Percentiles rank a stretch among this genome's conserved stretches.
Conservation (phyloP, 176 grass and related monocot species). For the Hyparrhenia diplandra region DNA sequence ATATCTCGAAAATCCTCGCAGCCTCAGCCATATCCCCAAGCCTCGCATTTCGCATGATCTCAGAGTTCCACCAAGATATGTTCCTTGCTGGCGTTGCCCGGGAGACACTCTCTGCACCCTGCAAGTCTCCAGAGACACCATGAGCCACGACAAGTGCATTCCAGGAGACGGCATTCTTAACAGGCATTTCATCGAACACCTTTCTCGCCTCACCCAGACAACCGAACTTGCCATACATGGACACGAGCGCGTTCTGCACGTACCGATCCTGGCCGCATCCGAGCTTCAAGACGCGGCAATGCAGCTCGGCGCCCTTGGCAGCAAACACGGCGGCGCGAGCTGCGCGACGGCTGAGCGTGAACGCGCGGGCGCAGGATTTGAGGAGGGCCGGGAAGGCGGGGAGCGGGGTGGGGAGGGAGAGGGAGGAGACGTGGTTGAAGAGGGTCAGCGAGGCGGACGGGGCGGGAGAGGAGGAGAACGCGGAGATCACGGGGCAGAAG, state of each 20-base stretch:
- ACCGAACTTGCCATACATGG: conserved; percentile 53
- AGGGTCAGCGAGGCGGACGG: conserved; percentile 29
- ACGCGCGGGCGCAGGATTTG: conserved; percentile 63
- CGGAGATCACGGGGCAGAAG: conserved; percentile 43
- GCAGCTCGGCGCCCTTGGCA: conserved; percentile 46
- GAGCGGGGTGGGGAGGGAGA: conserved; percentile 27
- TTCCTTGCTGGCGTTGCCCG: conserved; percentile 39
- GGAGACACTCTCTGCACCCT: conserved; percentile 26
- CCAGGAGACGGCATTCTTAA: conserved; percentile 48
- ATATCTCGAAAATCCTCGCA: conserved; percentile 41
- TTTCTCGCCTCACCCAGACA: conserved; percentile 27
- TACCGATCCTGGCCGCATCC: conserved; percentile 26
- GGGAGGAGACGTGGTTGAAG: conserved; percentile 36
- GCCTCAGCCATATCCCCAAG: conserved; percentile 32
- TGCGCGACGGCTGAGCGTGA: neutral
- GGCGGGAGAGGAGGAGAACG: conserved; percentile 24
- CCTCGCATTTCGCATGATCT: conserved; percentile 49
- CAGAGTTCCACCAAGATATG: conserved; percentile 52
- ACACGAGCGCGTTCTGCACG: conserved; percentile 56
- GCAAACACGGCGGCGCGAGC: conserved; percentile 4
- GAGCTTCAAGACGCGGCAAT: conserved; percentile 36
- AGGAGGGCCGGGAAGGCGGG: conserved; percentile 59
- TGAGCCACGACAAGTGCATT: conserved; percentile 48
- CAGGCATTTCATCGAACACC: conserved; percentile 59
- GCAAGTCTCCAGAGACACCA: conserved; percentile 24